Base-by-base conservation (phyloP, 2,329 filamentous ascomycete genomes). In the Capronia coronata region DNA sequence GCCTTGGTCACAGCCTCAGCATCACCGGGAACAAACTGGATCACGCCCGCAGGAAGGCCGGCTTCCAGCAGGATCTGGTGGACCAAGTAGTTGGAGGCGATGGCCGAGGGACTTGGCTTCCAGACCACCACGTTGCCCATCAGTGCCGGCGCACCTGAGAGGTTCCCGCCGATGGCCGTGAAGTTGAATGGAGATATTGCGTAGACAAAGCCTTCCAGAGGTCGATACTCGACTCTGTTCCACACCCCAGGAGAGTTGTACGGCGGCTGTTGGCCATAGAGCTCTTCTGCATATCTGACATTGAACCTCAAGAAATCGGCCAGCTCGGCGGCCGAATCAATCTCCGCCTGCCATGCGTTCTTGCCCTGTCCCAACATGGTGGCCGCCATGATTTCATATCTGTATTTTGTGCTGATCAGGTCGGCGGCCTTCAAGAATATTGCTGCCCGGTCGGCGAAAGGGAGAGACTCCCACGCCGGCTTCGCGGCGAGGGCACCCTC, bases 261-360 rank as follows among this genome's bases (percentile, higher is more conserved):
- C 44, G 76, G 77, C 11, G 91, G 91, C 70, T 98, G 93, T 65
- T 88, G 82, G 30, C 80, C 79, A 67, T 96, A 95, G 48, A 95
- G 74, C 66, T 96, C 87, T 71, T 95, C 84, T 22, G 91, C 91
- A 64, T 93, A 96, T 67, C 90, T 82, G 46, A 96, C 91, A 65
- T 93, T 93, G 75, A 96, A 95, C 65, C 89, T 82, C 66, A 97
- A 74, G 71, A 97, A 97, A 67, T 98, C 91, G 61, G 81, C 84
- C 61, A 94, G 72, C 75, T 98, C 93, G 7, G 91, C 91, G 14
- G 91, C 91, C 32, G 90, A 79, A 68, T 97, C 91, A 57, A 97
- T 97, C 76, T 98, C 91, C n/a, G 93, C 91, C 71, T 98, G 91
- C 89, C 89, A 97, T 41, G 87, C 88, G 68, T 96, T 97, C 80